Conservation (phyloP, 176 grass and related monocot species). For the Phyllostachys edulis region DNA sequence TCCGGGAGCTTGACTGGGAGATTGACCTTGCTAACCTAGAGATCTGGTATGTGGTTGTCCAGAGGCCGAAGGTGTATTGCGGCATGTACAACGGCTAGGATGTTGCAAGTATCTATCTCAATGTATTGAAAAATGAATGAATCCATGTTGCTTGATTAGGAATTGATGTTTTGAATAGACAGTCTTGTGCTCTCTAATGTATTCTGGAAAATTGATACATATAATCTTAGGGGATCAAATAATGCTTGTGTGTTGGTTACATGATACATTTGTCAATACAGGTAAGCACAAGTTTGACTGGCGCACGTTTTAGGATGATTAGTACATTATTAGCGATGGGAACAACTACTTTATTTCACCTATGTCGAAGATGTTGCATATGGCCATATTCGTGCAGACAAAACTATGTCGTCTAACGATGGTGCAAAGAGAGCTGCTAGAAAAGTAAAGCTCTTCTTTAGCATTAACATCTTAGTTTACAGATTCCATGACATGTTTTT, state of each 20-base stretch:
- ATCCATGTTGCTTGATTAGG: not conserved
- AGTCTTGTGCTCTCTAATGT: not conserved
- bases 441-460: too few species aligned
- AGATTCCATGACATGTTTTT: too few species aligned
- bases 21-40: conserved; percentile 76
- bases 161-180: not conserved
- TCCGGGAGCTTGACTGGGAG: conserved; percentile 81
- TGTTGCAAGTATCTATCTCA: conserved; percentile 60
- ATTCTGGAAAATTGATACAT: not conserved
- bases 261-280: not conserved
- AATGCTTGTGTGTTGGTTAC: not conserved
- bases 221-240: not conserved
- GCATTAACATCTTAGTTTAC: too few species aligned
- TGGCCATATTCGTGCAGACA: too few species aligned
- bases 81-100: conserved; percentile 81
- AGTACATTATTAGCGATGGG: too few species aligned
- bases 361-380: too few species aligned
- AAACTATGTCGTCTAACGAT: too few species aligned
- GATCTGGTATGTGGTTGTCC: conserved; percentile 63
- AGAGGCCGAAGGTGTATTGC: conserved; percentile 71
- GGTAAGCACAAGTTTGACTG: not conserved
- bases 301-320: not conserved
- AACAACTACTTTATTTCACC: too few species aligned
- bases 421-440: too few species aligned
- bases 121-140: not conserved